These are phyloP conservation scores for Helotiales sp. DNA, from an alignment of 2,329 filamentous ascomycete genomes.

Conservation along the genomic window DNA sequence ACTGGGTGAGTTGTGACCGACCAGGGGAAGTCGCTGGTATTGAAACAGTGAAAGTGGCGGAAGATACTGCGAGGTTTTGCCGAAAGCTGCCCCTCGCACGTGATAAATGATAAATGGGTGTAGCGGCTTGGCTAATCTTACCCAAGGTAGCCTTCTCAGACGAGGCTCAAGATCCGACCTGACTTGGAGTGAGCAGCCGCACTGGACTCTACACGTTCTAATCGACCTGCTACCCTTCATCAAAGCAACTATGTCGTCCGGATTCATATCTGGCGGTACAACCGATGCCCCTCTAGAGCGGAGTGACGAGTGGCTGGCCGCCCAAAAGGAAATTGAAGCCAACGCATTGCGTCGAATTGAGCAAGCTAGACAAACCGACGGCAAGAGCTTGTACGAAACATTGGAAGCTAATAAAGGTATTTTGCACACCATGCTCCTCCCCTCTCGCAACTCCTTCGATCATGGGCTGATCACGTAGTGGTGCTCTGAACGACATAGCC, in stretches of 20 bases:
- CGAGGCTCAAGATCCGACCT: no score
- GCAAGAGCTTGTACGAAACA: conserved; percentile 72
- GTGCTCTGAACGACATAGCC: conserved; percentile 52
- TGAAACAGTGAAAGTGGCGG: neutral
- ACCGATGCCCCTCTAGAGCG: conserved; percentile 50
- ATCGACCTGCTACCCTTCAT: neutral
- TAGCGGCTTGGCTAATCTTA: no score
- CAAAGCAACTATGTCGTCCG: conserved; percentile 48
- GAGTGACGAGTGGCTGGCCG: conserved; percentile 43
- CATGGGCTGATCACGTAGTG: conserved; percentile 43
- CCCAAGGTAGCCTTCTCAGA: no score
- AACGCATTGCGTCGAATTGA: conserved; percentile 39
- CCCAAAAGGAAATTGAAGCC: conserved; percentile 47
- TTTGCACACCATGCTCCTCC: conserved; percentile 18
- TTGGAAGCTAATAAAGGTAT: conserved; percentile 82
- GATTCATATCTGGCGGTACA: conserved; percentile 58
- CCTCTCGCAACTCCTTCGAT: neutral
- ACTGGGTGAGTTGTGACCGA: neutral
- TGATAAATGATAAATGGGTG: no score
- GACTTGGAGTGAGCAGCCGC: no score
- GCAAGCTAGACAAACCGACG: conserved; percentile 50
- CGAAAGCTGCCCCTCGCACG: neutral
- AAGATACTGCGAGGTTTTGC: neutral
- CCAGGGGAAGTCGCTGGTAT: neutral
- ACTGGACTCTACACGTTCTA: neutral